Conservation (phyloP, 2,329 filamentous ascomycete genomes). For the Phialemoniopsis sp. region DNA sequence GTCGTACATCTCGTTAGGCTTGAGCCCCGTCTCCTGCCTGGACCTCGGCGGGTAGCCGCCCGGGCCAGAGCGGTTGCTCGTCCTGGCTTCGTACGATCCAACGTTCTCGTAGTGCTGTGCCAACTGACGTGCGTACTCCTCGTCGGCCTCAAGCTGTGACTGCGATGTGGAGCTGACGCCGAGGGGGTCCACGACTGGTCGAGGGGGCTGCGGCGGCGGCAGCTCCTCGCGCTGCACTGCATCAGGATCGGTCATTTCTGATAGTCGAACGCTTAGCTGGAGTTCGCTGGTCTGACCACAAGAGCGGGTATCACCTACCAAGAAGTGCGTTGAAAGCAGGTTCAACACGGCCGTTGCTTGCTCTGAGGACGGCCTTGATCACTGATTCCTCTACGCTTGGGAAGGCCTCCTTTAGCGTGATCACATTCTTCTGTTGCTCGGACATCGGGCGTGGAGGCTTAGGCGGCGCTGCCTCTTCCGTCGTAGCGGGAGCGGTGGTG, state of each 20-base stretch:
- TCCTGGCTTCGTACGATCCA: constrained; percentile 53
- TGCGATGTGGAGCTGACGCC: constrained; percentile 47
- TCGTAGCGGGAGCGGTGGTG: constrained; percentile 24
- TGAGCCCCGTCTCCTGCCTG: constrained; percentile 44
- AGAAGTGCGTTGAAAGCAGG: constrained; percentile 93
- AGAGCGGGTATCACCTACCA: constrained; percentile 43
- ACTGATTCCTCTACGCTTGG: constrained; percentile 76
- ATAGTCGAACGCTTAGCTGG: constrained; percentile 7
- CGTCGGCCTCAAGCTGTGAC: constrained; percentile 85
- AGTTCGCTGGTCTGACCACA: not conserved
- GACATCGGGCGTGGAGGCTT: constrained; percentile 83
- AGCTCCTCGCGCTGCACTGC: constrained; percentile 54
- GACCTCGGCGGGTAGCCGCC: constrained; percentile 5
- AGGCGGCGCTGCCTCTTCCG: constrained; percentile 52
- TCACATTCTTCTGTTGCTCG: constrained; percentile 79
- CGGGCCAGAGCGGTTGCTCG: constrained; percentile 34
- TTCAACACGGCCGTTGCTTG: constrained; percentile 84
- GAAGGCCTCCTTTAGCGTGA: constrained; percentile 90
- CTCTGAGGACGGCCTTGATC: constrained; percentile 81
- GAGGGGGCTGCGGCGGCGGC: constrained; percentile 75
- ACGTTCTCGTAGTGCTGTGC: constrained; percentile 81
- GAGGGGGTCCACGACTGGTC: constrained; percentile 47
- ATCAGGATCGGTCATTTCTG: constrained; percentile 77
- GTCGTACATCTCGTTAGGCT: constrained; percentile 56
- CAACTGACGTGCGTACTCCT: constrained; percentile 83